Base-by-base conservation (phyloP, 2,329 filamentous ascomycete species). In the Colletotrichum sublineola region DNA sequence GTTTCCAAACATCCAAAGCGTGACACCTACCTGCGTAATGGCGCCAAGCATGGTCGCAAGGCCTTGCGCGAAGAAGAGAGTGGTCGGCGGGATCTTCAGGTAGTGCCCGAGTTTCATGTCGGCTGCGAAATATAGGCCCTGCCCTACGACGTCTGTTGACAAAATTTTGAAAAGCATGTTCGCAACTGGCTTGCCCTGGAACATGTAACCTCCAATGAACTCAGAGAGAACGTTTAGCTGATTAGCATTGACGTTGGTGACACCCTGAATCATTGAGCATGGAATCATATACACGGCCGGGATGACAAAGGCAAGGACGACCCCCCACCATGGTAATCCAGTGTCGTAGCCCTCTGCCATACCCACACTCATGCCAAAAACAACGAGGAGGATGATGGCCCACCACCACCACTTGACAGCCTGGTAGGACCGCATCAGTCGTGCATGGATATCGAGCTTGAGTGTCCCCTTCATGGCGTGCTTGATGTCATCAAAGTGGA, bases 361-460 rank as follows among this genome's bases (percentile, higher is more conserved):
- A 1, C 77, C 75, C 58, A 83, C 78, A 36, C 82, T 82, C 42
- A 82, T 64, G 18, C 77, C 75, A 31, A 83, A 73, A 3, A 82
- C 78, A 2, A 77, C 80, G 2, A 82, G 57, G 70, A 91, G 90
- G 5, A 91, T 80, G 0, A 76, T 76, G 0, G 82, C 63, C 73
- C 88, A 91, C 89, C 89, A 91, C 86, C 86, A 90, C 29, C 86
- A 77, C 0, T 88, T 89, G 0, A 90, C 86, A 69, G 90, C 87
- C 67, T 86, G 82, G 75, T 91, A 91, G 0, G 84, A 82, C 7
- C 88, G 83, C 80, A 88, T 86, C 31, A 91, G 80, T 12, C 90
- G 82, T 74, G 89, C 91, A 12, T 91, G 82, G 4, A 72, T 69
- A 12, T 72, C 69, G 6, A 72, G 69, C 44, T 72, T 72, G 5